Conservation (phyloP, 768 basidiomycete species). For the Inosperma sp. region DNA sequence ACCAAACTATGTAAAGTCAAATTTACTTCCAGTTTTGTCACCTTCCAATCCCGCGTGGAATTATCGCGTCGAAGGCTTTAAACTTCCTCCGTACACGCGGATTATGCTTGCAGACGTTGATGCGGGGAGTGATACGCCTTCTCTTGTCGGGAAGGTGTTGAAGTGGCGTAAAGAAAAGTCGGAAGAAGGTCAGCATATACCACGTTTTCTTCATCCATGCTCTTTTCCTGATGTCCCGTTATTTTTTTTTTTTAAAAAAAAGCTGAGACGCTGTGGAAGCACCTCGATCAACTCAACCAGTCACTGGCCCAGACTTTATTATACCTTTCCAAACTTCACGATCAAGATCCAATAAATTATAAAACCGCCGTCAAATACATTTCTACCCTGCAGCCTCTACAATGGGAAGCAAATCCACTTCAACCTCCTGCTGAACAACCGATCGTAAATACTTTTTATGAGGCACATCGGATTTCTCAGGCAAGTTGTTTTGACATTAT, state of each 20-base stretch:
- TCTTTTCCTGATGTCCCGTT: slow-evolving; percentile 1
- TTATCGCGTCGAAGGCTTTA: slow-evolving; percentile 60
- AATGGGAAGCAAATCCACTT: slow-evolving; percentile 62
- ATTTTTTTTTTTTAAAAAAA: too few relatives aligned
- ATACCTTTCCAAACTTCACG: slow-evolving; percentile 46
- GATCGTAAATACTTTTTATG: slow-evolving; percentile 52
- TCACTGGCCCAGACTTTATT: slow-evolving; percentile 50
- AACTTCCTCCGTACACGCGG: slow-evolving; percentile 77
- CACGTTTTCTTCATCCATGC: neutral
- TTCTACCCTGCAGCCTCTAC: slow-evolving; percentile 47
- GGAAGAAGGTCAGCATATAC: slow-evolving; percentile 42
- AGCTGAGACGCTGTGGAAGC: slow-evolving; percentile 66
- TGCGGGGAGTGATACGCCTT: slow-evolving; percentile 93
- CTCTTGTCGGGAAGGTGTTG: slow-evolving; percentile 86
- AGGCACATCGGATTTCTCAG: slow-evolving; percentile 55
- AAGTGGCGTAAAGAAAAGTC: slow-evolving; percentile 75
- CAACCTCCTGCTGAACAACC: slow-evolving; percentile 40
- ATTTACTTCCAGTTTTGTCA: slow-evolving; percentile 51
- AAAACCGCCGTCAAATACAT: slow-evolving; percentile 56
- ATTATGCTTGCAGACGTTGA: slow-evolving; percentile 94
- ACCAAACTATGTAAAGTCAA: slow-evolving; percentile 22
- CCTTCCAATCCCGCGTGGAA: slow-evolving; percentile 74
- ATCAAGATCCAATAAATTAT: slow-evolving; percentile 47
- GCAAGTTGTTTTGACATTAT: too few relatives aligned
- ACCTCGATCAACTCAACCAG: slow-evolving; percentile 59